Base-by-base conservation (phyloP, 306 rosid species). In the Trichosanthes truncata region DNA sequence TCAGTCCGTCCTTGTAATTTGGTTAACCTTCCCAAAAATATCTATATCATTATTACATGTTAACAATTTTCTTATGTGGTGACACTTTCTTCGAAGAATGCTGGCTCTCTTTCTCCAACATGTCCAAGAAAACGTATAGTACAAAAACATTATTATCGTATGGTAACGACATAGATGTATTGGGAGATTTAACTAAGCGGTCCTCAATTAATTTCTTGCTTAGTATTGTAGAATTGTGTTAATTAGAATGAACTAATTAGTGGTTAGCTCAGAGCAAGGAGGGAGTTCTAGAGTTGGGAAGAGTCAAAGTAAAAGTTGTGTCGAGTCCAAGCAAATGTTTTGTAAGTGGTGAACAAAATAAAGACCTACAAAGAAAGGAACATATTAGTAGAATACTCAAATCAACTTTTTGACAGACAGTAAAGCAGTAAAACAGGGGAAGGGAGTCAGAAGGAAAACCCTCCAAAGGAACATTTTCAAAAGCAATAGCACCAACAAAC, bases 351-450 rank as follows among this genome's bases (percentile, higher is more conserved):
- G 59, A 26, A 73, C 14, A 45, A 73, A 52, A 73, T 73, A 48
- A 73, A 11, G 56, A 71, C 3, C 20, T 41, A 35, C 35, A 21
- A 68, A 66, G 17, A 31, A n/a, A 31, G 69, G 55, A 69, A 43
- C n/a, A 13, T 43, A 3, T 41, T 23, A 56, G 76, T 45, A 43
- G 76, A 71, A 71, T 45, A 25, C 36, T 14, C 1, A 3, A 43
- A 7, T 71, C 7, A 5, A 25, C 59, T 72, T 46, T 72, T 72
- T 41, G 46, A 74, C 43, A 48, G 78, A 49, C 78, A 49, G 61
- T 73, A 73, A 73, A 73, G 59, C 45, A 74, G 60, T 73, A 48
- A 71, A 73, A 73, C 57, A 21, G 38, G 43, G 53, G 62, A 29
- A 31, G 78, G 17, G 45, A 74, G 61, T 74, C 61, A 29, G 78